Evolutionary conservation across 345 rosid genomes (phyloP).

Genomic region (Arabidopsis arenosa): DNA sequence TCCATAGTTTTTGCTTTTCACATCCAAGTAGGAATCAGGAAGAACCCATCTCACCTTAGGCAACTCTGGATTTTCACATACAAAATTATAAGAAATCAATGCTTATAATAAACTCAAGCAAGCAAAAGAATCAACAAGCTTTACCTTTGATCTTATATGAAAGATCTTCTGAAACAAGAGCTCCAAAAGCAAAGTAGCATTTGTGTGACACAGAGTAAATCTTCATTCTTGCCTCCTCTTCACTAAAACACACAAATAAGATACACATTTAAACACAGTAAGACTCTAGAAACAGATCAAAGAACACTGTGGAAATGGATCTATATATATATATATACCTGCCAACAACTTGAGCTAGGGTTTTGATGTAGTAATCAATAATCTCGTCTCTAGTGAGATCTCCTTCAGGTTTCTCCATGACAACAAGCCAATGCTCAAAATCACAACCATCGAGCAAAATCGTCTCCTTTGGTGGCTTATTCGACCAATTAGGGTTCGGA

Average conservation of each 20-base stretch:
- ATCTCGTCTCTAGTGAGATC: constrained; percentile 81
- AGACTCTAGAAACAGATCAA: no score
- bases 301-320: no score
- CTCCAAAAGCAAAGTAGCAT: constrained; percentile 85
- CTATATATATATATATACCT: constrained; percentile 48
- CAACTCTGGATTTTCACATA: constrained; percentile 52
- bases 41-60: constrained; percentile 89
- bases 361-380: constrained; percentile 71
- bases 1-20: constrained; percentile 84
- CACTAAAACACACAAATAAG: constrained; percentile 48
- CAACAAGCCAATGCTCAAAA: constrained; percentile 91
- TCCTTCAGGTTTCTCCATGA: constrained; percentile 68
- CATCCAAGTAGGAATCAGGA: constrained; percentile 93
- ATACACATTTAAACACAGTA: neutral
- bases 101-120: neutral
- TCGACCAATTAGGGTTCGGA: constrained; percentile 80
- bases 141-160: constrained; percentile 78
- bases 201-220: constrained; percentile 77
- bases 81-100: neutral
- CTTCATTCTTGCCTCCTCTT: constrained; percentile 86
- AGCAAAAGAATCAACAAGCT: neutral
- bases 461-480: constrained; percentile 85
- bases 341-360: constrained; percentile 69
- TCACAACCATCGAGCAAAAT: constrained; percentile 89
- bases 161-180: constrained; percentile 67